Evolutionary conservation across 441 rosid species (phyloP).

Genomic region (Erodium moschatum): DNA sequence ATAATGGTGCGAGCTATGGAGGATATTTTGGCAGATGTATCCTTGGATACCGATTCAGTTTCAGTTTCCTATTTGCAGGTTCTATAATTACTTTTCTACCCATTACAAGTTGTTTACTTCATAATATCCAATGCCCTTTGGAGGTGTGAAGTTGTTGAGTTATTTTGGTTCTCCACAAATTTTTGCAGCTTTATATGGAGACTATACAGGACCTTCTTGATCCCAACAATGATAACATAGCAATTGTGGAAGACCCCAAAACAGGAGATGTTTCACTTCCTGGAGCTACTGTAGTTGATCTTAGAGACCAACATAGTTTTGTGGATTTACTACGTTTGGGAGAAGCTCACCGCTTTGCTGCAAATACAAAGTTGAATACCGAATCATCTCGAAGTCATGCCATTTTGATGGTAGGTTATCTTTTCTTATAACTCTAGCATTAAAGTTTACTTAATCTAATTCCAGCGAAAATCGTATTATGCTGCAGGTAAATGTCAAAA

Average conservation of each 20-base stretch:
- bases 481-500: conserved; percentile 69
- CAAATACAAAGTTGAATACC: conserved; percentile 85
- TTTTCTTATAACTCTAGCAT: not conserved
- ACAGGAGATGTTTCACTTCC: conserved; percentile 91
- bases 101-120: not conserved
- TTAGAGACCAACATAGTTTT: conserved; percentile 74
- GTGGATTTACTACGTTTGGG: conserved; percentile 69
- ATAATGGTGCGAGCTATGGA: conserved; percentile 99
- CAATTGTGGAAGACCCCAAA: conserved; percentile 88
- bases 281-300: conserved; percentile 72
- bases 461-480: conserved; percentile 13
- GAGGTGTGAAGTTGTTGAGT: not conserved
- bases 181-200: conserved; percentile 91
- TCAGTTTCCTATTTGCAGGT: conserved; percentile 91
- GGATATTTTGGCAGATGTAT: conserved; percentile 67
- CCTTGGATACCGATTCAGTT: conserved; percentile 62
- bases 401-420: conserved; percentile 62
- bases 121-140: too few relatives aligned
- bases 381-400: conserved; percentile 98
- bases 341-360: conserved; percentile 95
- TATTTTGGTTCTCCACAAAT: conserved; percentile 19
- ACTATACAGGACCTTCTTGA: conserved; percentile 94
- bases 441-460: conserved; percentile 1
- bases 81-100: conserved; percentile 8
- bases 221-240: conserved; percentile 76